Evolutionary conservation across 225 moss, liverwort and hornwort species (phyloP), one percentile per base, ranked within the genome.

Genomic region (Antitrichia curtipendula): DNA sequence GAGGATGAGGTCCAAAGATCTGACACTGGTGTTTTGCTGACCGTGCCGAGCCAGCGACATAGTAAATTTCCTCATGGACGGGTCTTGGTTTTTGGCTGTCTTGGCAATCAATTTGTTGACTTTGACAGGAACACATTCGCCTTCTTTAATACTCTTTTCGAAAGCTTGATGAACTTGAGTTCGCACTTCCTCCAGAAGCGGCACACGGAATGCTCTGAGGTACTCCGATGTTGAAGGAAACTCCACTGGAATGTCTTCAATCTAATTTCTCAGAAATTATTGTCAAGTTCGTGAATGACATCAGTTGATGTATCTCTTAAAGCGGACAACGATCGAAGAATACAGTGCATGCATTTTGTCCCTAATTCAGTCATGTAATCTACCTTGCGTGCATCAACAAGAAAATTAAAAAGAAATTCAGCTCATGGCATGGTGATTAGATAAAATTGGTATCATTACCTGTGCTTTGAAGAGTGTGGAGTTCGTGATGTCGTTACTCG

Each of bases 121-220:
- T 5, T 22, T 58, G 8, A 32, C 91, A 17, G 36, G 36, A 13
- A 78, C 9, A 50, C 12, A 31, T 20, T 10, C 14, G 10, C 47
- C 78, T 66, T 78, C 27, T 58, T 7, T 74, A 50, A 91, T 53
- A 74, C 63, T 59, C 80, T 84, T 91, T 32, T 84, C 88, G 1
- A 92, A 72, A 53, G 83, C 92, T 76, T 86, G 86, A 50, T 90
- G 88, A 25, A 88, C 5, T 31, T 78, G 72, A 6, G 86, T 78
- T 57, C 86, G 84, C 58, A 92, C 74, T 83, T 93, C 93, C 85
- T 91, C 93, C 59, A 91, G 78, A 60, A 88, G 56, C 24, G 91
- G 91, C 52, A 87, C 78, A 7, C 84, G 93, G 79, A 91, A 93
- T 45, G 81, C 88, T 79, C 47, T 61, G 24, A 75, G 86, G 52